Evolutionary conservation across 768 basidiomycete genomes (phyloP).

Genomic region (Lentinula boryana): DNA sequence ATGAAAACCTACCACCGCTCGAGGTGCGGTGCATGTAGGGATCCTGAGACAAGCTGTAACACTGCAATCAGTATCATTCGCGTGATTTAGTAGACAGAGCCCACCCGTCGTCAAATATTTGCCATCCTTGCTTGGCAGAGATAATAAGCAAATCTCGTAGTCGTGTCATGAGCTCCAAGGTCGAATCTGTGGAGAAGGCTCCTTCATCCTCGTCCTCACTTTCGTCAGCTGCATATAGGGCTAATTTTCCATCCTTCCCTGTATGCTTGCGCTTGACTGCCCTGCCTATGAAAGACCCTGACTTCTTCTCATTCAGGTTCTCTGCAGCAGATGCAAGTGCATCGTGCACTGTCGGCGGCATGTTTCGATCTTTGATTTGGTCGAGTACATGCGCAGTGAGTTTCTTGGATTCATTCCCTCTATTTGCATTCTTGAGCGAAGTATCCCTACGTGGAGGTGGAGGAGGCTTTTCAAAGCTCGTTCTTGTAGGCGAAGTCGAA

Average conservation of each 20-base stretch:
- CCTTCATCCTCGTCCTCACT: slow-evolving; percentile 41
- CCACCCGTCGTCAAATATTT: slow-evolving; percentile 55
- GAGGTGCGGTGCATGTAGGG: not conserved
- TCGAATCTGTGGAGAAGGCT: slow-evolving; percentile 57
- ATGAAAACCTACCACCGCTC: slow-evolving; percentile 22
- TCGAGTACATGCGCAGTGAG: slow-evolving; percentile 58
- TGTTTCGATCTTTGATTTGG: slow-evolving; percentile 52
- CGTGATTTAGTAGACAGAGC: not conserved
- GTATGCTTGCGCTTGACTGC: slow-evolving; percentile 26
- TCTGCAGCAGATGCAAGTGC: slow-evolving; percentile 22
- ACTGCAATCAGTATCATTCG: not conserved
- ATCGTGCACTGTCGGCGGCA: slow-evolving; percentile 49
- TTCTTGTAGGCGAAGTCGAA: not conserved
- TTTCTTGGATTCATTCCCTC: slow-evolving; percentile 61
- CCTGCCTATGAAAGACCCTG: slow-evolving; percentile 37
- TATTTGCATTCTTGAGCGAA: slow-evolving; percentile 28
- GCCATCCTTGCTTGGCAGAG: slow-evolving; percentile 52
- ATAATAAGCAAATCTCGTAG: slow-evolving; percentile 55
- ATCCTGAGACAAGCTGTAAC: not conserved
- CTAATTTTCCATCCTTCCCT: slow-evolving; percentile 6
- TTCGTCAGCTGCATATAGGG: slow-evolving; percentile 29
- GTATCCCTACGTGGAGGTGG: slow-evolving; percentile 15
- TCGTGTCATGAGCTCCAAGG: slow-evolving; percentile 58
- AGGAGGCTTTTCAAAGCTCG: slow-evolving; percentile 15
- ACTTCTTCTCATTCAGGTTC: slow-evolving; percentile 22